Conservation (phyloP, 495 filamentous ascomycete species). For the Neurospora sp. region DNA sequence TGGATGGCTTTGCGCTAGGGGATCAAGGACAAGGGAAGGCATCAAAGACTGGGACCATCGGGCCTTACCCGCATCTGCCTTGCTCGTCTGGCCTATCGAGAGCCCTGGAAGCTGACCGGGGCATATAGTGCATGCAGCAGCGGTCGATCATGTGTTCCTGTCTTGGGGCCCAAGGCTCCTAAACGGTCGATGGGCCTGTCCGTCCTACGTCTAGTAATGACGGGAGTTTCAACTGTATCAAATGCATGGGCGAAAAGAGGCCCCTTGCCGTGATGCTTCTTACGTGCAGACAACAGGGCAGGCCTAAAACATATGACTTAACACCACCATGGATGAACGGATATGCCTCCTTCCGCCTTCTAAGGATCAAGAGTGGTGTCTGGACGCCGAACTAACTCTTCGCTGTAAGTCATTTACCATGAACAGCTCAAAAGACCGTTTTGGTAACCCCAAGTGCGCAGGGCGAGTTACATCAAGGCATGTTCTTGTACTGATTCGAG, state of each 20-base stretch:
- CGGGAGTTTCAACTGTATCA: neutral
- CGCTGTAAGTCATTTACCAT: neutral
- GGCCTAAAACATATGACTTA: neutral
- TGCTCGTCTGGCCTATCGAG: neutral
- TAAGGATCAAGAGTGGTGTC: neutral
- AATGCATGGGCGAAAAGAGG: neutral
- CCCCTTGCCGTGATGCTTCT: neutral
- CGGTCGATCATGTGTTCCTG: conserved; percentile 21
- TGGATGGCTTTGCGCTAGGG: neutral
- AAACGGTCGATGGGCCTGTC: neutral
- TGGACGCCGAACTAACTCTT: neutral
- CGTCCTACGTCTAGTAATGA: neutral
- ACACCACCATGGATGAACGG: neutral
- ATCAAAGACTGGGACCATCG: neutral
- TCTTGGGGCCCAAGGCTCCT: neutral
- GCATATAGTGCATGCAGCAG: conserved; percentile 13
- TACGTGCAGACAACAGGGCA: neutral
- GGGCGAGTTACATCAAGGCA: neutral
- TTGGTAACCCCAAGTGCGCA: neutral
- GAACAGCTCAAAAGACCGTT: neutral
- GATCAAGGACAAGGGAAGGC: neutral
- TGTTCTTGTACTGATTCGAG: neutral
- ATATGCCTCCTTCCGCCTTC: neutral
- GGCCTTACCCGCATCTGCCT: neutral
- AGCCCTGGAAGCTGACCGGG: neutral